Conservation (phyloP, 768 basidiomycete species). For the Suillus brevipes region DNA sequence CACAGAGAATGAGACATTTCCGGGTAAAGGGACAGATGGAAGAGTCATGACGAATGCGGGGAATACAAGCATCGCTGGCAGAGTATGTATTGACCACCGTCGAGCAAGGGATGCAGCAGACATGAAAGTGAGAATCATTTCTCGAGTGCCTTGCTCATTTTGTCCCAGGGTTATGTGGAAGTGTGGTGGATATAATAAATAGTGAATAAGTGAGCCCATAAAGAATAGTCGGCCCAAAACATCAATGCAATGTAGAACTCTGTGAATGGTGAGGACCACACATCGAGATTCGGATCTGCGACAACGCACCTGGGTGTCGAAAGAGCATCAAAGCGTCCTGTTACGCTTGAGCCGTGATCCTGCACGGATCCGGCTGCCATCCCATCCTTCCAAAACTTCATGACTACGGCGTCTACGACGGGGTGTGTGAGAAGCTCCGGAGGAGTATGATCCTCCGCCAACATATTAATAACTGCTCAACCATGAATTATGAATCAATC, state of each 20-base stretch:
- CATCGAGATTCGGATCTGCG: neutral
- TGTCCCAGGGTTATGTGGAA: constrained; percentile 24
- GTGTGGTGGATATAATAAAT: constrained; percentile 42
- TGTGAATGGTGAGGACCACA: constrained; percentile 20
- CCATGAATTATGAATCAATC: neutral
- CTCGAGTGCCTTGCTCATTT: constrained; percentile 33
- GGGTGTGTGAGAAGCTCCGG: constrained; percentile 41
- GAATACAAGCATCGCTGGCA: constrained; percentile 40
- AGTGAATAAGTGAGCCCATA: constrained; percentile 43
- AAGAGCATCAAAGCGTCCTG: constrained; percentile 36
- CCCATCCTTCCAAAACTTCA: constrained; percentile 42
- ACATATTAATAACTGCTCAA: constrained; percentile 44
- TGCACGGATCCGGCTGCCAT: constrained; percentile 11
- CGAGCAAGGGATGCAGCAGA: constrained; percentile 38
- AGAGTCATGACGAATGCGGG: constrained; percentile 42
- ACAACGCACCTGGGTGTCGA: constrained; percentile 47
- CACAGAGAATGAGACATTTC: constrained; percentile 39
- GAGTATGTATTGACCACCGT: constrained; percentile 31
- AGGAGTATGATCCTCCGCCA: constrained; percentile 35
- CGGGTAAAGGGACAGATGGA: constrained; percentile 45
- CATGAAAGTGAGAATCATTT: constrained; percentile 39
- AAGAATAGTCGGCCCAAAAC: constrained; percentile 39
- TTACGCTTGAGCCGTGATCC: constrained; percentile 6
- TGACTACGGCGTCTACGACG: constrained; percentile 39
- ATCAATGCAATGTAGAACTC: constrained; percentile 47